Evolutionary conservation across 768 basidiomycete genomes (phyloP), one percentile per base, ranked within the genome.

Genomic region (Mycena alexandri): DNA sequence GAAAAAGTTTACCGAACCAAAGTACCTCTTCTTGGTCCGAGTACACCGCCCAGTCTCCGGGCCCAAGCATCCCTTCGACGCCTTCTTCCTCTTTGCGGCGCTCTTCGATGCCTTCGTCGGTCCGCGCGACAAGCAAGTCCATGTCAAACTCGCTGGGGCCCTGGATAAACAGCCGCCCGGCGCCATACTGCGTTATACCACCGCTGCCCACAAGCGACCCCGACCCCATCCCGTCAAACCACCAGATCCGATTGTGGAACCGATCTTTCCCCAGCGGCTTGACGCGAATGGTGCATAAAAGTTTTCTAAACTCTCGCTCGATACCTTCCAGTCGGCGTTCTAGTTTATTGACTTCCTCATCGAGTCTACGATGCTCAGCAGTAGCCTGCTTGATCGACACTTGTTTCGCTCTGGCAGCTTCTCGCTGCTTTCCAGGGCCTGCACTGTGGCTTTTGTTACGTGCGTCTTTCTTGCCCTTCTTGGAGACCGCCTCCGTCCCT

Each of bases 241-340:
- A 99, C 97, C 97, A 99, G 65, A 98, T 84, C 36, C 94, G 89
- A 76, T 98, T 97, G 75, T 93, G 93, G 79, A 98, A 99, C 59
- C 98, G 86, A 76, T 99, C 98, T 69, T 87, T 86, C 16, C 98
- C 98, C 56, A 99, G 74, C 2, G 96, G 95, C 74, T 95, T 93
- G 22, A 94, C 90, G 59, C 98, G 87, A 54, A 96, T 87, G 8
- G 91, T 89, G 62, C 94, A 93, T 46, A 95, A 83, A 54, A 94
- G 85, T 77, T 96, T 92, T 70, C 98, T 85, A 82, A 99, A 99
- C 68, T 99, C 97, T 50, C 94, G 91, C 76, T 98, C 96, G 68
- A 97, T 93, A 54, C 85, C 87, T 73, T 96, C 94, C 21, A 98
- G 85, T 44, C 92, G 85, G 46, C 91, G 87, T 75, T 94, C 91